Evolutionary conservation across 2,329 filamentous ascomycete genomes (phyloP), one percentile per base, ranked within the genome.

Genomic region (Coniochaeta sp.): DNA sequence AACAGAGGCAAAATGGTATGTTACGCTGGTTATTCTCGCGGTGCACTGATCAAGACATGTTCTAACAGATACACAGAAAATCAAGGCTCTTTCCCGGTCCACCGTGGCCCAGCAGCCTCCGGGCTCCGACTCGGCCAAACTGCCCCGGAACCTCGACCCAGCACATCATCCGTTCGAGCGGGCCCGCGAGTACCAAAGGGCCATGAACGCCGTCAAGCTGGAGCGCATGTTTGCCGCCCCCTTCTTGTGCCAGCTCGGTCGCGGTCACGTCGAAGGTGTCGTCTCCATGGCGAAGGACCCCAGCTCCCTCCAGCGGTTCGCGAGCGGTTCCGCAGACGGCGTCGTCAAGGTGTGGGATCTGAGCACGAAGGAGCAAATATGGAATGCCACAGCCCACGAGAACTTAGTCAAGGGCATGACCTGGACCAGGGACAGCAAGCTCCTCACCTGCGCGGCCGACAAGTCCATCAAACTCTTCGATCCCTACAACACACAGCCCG

Each of bases 381-480:
- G 88, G 85, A 81, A 88, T 65, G 82, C 82, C 0, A 85, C 89
- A 64, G 93, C 92, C 26, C 96, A 99, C 72, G 90, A 96, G 67
- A 96, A 96, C 67, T 88, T 97, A 52, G 91, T 98, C 66, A 96
- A 96, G 79, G 90, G 89, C 16, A 81, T 97, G 71, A 89, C 88
- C 67, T 99, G 93, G 89, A 96, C 92, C 3, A 83, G 85, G 52
- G 91, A 96, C 67, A 84, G 88, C 70, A 93, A 92, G 71, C 79
- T 98, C 16, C 78, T 98, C 55, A 93, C 91, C 1, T 97, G 93
- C 71, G 92, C 90, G 6, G 88, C 86, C 62, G 95, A 99, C 74
- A 86, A 87, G 66, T 89, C 90, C 4, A 84, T 98, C 69, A 96
- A 98, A 74, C 79, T 99, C 34, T 97, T 90, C 76, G 92, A 97